A percentile compares a stretch with the other conserved stretches of the same genome.
Conservation (phyloP, 352 stramenopile genomes). For the Pythium aristosporum region DNA sequence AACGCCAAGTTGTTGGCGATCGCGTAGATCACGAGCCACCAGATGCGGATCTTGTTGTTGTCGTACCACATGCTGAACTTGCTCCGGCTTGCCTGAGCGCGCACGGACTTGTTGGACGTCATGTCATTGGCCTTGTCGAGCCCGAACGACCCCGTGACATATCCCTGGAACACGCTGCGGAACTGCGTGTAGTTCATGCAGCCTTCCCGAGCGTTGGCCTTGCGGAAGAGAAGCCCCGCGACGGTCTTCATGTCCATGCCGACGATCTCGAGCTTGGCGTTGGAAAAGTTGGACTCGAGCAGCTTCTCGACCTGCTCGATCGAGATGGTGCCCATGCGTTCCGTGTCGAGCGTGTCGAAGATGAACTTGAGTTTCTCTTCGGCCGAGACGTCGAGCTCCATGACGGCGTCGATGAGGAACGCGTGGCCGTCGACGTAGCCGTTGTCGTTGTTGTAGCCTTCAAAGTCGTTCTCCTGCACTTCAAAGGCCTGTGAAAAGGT, state of each 20-base stretch:
- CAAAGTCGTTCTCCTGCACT: too few relatives aligned
- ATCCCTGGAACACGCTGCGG: constrained; percentile 62
- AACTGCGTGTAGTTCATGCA: constrained; percentile 83
- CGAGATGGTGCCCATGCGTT: constrained; percentile 51
- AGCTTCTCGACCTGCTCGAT: constrained; percentile 64
- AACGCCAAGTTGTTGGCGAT: constrained; percentile 14
- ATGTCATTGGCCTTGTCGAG: too few relatives aligned
- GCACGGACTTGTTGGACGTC: too few relatives aligned
- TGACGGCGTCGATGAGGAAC: constrained; percentile 75
- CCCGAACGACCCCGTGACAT: constrained; percentile 45
- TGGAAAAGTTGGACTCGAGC: constrained; percentile 71
- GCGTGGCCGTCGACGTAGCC: constrained; percentile 71
- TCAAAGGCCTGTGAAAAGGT: too few relatives aligned
- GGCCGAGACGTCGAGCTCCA: constrained; percentile 68
- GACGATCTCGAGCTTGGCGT: constrained; percentile 71
- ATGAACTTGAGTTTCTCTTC: constrained; percentile 85
- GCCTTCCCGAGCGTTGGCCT: constrained; percentile 50
- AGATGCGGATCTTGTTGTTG: background rate
- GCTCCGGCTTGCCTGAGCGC: too few relatives aligned
- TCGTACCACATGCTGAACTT: constrained; percentile 8
- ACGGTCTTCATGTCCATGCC: constrained; percentile 70
- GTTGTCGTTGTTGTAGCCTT: too few relatives aligned
- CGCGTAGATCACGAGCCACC: constrained; percentile 7
- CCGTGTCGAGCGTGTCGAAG: constrained; percentile 76
- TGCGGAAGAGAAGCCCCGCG: constrained; percentile 67